Base-by-base conservation (phyloP, 2,329 filamentous ascomycete genomes). In the Hymenoscyphus fructigenus region DNA sequence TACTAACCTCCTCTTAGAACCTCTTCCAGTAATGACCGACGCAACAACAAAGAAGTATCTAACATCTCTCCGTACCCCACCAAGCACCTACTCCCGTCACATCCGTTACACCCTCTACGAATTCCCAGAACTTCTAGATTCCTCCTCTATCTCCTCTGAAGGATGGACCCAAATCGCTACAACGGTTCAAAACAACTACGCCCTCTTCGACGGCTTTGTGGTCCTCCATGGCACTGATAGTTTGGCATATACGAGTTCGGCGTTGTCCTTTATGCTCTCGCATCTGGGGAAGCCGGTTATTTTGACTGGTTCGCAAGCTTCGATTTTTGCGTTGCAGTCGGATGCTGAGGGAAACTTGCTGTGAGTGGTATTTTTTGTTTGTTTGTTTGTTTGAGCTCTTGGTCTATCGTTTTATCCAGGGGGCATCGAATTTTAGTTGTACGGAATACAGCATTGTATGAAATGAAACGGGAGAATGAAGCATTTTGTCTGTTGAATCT, bases 271-370 rank as follows among this genome's bases (percentile, higher is more conserved):
- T 79, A 91, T 91, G 88, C 80, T 91, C 55, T 84, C 88, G 70
- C 87, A 90, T 71, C 79, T 91, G 14, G 88, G 88, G 17, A 91
- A 91, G 76, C 87, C 89, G 0, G 86, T 91, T 23, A 85, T 91
- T 61, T 77, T 91, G 56, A 91, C 89, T 41, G 83, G 83, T 4
- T 83, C 82, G 6, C 84, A 86, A 74, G 85, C 88, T 12, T 88
- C 88, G 0, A 91, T 91, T 82, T 84, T 89, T 68, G 85, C 89
- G 71, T 80, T 91, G 14, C 88, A 91, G 74, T 90, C 86, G 61
- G 89, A 91, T 75, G 89, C 88, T 5, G 85, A 88, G 9, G 88
- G 91, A 73, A 91, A 91, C 66, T 81, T 91, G 9, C 83, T 91
- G 6, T 50, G 12, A 23, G 47, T 50, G 4, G 12, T 50, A 26